Evolutionary conservation across 768 basidiomycete genomes (phyloP).

Genomic region (Agaricus subrufescens): DNA sequence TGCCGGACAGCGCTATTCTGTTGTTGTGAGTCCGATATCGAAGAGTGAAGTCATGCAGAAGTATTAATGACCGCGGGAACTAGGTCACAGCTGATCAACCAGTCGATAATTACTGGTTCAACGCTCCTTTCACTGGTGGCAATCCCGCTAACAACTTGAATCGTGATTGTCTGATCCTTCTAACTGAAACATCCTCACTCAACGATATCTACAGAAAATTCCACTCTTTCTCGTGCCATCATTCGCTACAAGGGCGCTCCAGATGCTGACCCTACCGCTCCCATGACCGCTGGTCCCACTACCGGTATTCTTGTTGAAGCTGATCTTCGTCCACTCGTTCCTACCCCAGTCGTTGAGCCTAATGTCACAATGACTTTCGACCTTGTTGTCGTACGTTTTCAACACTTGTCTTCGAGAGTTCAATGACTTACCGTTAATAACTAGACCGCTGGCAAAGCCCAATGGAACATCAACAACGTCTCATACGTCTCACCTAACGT

Average conservation of each 20-base stretch:
- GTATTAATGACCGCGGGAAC: no score
- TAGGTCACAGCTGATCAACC: conserved; percentile 18
- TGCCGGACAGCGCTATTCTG: conserved; percentile 25
- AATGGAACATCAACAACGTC: conserved; percentile 23
- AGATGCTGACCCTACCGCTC: conserved; percentile 24
- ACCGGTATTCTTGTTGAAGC: conserved; percentile 19
- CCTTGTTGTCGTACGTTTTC: conserved; percentile 16
- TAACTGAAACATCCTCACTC: neutral
- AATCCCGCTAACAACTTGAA: conserved; percentile 13
- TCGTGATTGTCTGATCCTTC: conserved; percentile 14
- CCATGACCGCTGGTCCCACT: conserved; percentile 16
- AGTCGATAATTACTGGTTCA: conserved; percentile 34
- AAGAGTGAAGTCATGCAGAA: no score
- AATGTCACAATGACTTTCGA: conserved; percentile 14
- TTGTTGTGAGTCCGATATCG: conserved; percentile 14
- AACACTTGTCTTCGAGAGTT: neutral
- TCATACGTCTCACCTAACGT: conserved; percentile 19
- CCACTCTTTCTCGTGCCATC: conserved; percentile 29
- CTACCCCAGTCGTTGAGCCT: no score
- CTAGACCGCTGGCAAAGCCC: conserved; percentile 12
- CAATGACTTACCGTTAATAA: conserved; percentile 7
- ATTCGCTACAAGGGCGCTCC: conserved; percentile 38
- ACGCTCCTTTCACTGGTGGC: conserved; percentile 22
- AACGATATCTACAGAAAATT: conserved; percentile 16
- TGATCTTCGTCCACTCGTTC: no score